These are phyloP conservation scores for Hirschfeldia incana DNA, from an alignment of 345 rosid genomes.

Conservation along the genomic window DNA sequence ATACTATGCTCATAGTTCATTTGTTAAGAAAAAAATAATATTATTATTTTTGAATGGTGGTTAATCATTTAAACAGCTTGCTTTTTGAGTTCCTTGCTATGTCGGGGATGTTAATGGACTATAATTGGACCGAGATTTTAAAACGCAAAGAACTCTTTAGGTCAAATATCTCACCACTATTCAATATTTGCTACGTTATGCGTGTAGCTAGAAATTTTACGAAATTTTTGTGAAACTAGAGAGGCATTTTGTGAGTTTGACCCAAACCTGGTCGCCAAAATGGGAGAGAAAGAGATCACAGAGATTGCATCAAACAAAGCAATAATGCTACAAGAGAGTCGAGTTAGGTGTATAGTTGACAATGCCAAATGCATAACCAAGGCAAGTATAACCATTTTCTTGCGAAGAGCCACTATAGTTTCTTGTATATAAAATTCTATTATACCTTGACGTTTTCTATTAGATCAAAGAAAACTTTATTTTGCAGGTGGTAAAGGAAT, in stretches of 20 bases:
- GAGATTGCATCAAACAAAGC: slow-evolving; percentile 77
- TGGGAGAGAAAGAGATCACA: slow-evolving; percentile 76
- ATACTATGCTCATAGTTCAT: neutral
- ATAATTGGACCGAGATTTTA: slow-evolving; percentile 93
- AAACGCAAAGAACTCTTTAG: slow-evolving; percentile 72
- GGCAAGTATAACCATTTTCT: slow-evolving; percentile 48
- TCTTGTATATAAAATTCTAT: neutral
- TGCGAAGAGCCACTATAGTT: neutral
- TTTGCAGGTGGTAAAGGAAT: slow-evolving; percentile 64
- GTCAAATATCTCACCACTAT: slow-evolving; percentile 35
- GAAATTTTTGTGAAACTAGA: slow-evolving; percentile 39
- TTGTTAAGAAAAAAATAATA: neutral
- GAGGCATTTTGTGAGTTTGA: slow-evolving; percentile 80
- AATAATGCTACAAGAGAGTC: slow-evolving; percentile 70
- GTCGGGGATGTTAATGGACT: slow-evolving; percentile 96
- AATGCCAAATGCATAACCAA: slow-evolving; percentile 85
- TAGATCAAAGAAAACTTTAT: neutral
- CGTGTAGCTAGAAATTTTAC: neutral
- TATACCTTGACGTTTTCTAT: neutral
- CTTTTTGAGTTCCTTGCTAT: slow-evolving; percentile 88
- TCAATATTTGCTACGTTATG: neutral
- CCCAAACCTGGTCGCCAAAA: slow-evolving; percentile 68
- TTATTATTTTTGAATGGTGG: neutral
- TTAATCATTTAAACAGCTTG: slow-evolving; percentile 48
- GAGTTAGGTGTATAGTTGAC: slow-evolving; percentile 84